Conservation (phyloP, 768 basidiomycete genomes). For the Boletus fagicola region DNA sequence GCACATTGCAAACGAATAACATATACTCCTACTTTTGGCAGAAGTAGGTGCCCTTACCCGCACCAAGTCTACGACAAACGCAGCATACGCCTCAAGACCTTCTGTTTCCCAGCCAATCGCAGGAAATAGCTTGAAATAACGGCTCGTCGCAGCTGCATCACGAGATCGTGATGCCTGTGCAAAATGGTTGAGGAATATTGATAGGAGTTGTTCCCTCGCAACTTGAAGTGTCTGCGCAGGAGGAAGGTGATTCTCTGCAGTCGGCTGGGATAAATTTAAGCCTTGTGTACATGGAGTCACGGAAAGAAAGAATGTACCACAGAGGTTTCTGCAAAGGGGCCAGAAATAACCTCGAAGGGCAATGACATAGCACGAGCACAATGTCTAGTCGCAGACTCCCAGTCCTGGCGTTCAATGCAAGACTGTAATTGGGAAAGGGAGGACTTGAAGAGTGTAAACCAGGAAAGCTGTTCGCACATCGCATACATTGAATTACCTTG, state of each 20-base stretch:
- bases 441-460: slow-evolving; percentile 43
- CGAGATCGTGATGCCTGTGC: slow-evolving; percentile 74
- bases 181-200: slow-evolving; percentile 79
- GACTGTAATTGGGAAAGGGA: slow-evolving; percentile 57
- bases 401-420: slow-evolving; percentile 79
- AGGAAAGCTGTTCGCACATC: slow-evolving; percentile 24
- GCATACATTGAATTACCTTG: slow-evolving; percentile 53
- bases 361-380: slow-evolving; percentile 90
- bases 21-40: slow-evolving; percentile 64
- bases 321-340: slow-evolving; percentile 80
- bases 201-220: slow-evolving; percentile 71
- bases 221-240: slow-evolving; percentile 79
- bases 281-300: neutral
- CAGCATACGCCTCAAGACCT: slow-evolving; percentile 88
- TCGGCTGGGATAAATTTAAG: slow-evolving; percentile 58
- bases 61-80: slow-evolving; percentile 90
- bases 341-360: slow-evolving; percentile 72
- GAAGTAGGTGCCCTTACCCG: slow-evolving; percentile 72
- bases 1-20: slow-evolving; percentile 6
- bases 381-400: slow-evolving; percentile 92
- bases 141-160: slow-evolving; percentile 83
- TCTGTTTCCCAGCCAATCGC: slow-evolving; percentile 91
- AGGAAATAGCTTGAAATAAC: slow-evolving; percentile 97
- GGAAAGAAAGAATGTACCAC: slow-evolving; percentile 62
- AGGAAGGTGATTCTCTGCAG: slow-evolving; percentile 80